Percentiles rank a stretch among this genome's conserved stretches.
Evolutionary conservation across 2,329 filamentous ascomycete genomes (phyloP).

Genomic region (Scytalidium sp.): DNA sequence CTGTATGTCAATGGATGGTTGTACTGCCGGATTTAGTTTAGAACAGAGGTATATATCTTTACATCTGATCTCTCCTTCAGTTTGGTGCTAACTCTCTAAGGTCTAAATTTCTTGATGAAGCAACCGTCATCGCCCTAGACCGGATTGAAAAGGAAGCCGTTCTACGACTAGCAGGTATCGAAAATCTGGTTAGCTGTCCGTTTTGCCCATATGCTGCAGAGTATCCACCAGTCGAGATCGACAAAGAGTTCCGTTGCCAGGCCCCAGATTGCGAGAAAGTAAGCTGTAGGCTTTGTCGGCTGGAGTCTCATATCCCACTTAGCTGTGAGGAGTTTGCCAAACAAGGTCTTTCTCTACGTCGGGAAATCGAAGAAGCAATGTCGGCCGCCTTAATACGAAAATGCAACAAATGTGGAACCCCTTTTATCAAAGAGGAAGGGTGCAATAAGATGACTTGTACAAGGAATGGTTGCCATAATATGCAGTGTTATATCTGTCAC

Average conservation of each 20-base stretch:
- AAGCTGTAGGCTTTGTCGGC: constrained; percentile 67
- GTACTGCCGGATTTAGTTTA: constrained; percentile 56
- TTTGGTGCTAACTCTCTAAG: constrained; percentile 15
- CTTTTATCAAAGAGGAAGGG: constrained; percentile 74
- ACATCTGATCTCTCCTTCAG: neutral
- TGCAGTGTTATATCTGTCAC: constrained; percentile 71
- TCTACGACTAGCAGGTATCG: constrained; percentile 66
- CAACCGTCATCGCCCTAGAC: constrained; percentile 60
- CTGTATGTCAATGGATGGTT: constrained; percentile 71
- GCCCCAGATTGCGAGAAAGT: constrained; percentile 61
- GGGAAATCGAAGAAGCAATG: constrained; percentile 80
- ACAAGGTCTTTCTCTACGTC: constrained; percentile 58
- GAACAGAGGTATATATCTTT: constrained; percentile 50
- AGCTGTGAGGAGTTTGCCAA: constrained; percentile 65
- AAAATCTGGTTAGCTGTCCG: constrained; percentile 72
- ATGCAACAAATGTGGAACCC: constrained; percentile 63
- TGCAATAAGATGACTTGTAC: constrained; percentile 84
- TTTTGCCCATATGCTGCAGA: constrained; percentile 81
- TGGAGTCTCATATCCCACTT: constrained; percentile 67
- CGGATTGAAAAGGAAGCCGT: constrained; percentile 68
- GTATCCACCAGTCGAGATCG: constrained; percentile 61
- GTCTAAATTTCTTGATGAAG: constrained; percentile 45
- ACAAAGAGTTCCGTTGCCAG: constrained; percentile 72
- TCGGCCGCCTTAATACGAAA: constrained; percentile 72
- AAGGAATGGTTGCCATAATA: constrained; percentile 45